Evolutionary conservation across 345 rosid species (phyloP), one percentile per base, ranked within the genome.

Genomic region (Ceriops decandra): DNA sequence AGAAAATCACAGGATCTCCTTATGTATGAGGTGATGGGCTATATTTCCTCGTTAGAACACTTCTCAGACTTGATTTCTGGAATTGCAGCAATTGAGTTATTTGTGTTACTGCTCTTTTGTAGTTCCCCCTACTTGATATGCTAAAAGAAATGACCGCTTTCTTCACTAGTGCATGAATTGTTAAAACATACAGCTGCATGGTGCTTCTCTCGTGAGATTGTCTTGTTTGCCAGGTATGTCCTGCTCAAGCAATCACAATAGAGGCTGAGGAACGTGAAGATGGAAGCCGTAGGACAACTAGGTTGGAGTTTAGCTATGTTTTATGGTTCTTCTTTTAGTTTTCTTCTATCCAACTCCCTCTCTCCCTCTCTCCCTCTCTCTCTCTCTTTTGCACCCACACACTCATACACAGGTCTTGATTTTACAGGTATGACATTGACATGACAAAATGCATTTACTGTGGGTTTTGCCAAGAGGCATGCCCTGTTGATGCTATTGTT

Each of bases 251-350:
- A 33, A 95, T 95, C 76, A 95, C 99, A 56, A 95, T 95, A 57
- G 99, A 95, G 80, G 99, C 98, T 22, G 99, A 95, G 71, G 99
- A 91, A 69, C 82, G 99, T 56, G 98, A 95, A 80, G 99, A 95
- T 86, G 99, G 99, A 69, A 95, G 99, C 73, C 98, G 99, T 22
- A 85, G 98, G 79, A 91, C 99, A 68, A 95, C 98, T 46, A 90
- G 99, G 96, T 91, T 62, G 79, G 53, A 31, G 11, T 35, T 76
- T 62, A 32, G 21, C 2, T 63, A n/a, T 5, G 33, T 15, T 61
- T 32, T 51, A 27, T 63, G 7, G 38, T 28, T 33, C 36, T 15
- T 26, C 19, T 5, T 42, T 52, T 28, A 54, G 56, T 6, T 42
- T 42, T 42, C 17, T 11, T 13, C 19, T 15, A 15, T 42, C 47